phyloP scores from a whole-genome alignment of 768 basidiomycete genomes.

The Leccinum ochraceum region DNA sequence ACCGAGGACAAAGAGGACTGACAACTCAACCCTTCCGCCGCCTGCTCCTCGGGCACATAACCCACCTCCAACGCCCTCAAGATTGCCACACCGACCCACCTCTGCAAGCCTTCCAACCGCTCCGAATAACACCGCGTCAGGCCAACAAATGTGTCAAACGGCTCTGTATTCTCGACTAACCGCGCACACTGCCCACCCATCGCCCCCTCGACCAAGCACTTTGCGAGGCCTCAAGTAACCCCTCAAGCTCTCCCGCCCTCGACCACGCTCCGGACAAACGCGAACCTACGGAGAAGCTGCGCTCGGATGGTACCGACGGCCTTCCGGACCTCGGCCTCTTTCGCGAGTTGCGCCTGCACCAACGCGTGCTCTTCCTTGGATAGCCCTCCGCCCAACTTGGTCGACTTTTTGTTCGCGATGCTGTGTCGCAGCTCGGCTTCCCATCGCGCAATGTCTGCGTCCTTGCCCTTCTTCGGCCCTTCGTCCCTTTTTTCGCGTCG shows the following conservation, averaged over 20 bases:
- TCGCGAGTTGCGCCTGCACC: slow-evolving; percentile 80
- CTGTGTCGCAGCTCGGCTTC: slow-evolving; percentile 90
- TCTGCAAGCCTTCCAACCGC: slow-evolving; percentile 64
- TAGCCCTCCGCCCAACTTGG: slow-evolving; percentile 40
- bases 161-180: slow-evolving; percentile 50
- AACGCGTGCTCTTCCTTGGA: slow-evolving; percentile 85
- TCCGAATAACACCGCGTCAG: slow-evolving; percentile 72
- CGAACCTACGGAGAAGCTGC: slow-evolving; percentile 64
- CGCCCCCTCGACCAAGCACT: slow-evolving; percentile 65
- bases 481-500: slow-evolving; percentile 55
- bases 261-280: slow-evolving; percentile 67
- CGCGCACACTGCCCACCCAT: slow-evolving; percentile 52
- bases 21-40: slow-evolving; percentile 64
- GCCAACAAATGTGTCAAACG: slow-evolving; percentile 76
- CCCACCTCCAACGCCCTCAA: slow-evolving; percentile 69
- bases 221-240: slow-evolving; percentile 52
- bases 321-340: slow-evolving; percentile 69
- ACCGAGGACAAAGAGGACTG: not conserved
- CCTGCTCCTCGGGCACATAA: slow-evolving; percentile 70
- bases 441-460: slow-evolving; percentile 90
- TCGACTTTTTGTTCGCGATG: slow-evolving; percentile 71
- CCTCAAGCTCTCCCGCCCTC: slow-evolving; percentile 40
- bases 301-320: slow-evolving; percentile 56
- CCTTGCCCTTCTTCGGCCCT: slow-evolving; percentile 73
- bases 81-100: slow-evolving; percentile 83